Base-by-base conservation (phyloP, 306 rosid genomes). In the Trifolium repens region DNA sequence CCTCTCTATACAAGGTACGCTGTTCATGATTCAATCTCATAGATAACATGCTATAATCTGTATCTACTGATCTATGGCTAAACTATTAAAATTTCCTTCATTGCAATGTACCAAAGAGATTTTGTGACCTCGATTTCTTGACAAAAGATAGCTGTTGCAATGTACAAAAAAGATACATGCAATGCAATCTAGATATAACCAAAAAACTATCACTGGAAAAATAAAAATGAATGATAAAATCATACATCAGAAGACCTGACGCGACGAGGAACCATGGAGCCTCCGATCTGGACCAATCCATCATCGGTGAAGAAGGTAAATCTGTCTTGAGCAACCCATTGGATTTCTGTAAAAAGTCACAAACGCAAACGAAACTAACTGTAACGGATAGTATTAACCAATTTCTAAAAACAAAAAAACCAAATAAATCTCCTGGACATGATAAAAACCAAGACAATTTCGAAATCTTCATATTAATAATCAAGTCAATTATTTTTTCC, bases 281-380 rank as follows among this genome's bases (percentile, higher is more conserved):
- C 98, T 72, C 98, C 98, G 24, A 94, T 88, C 87, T 94, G 97
- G 81, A 91, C 54, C 24, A 94, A 88, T 37, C 98, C 98, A 84
- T 94, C 97, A 24, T 96, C 53, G 39, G 98, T 94, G 91, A 94
- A 90, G 79, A 94, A 84, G 6, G 98, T 94, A 52, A 91, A 87
- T 82, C 88, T 87, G 53, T 91, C 94, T 67, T 90, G 90, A 19
- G 85, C 83, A 81, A 90, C 77, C 98, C 98, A 94, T 69, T 91
- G 93, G 74, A 91, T 91, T 78, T 94, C 98, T 94, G 88, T 90
- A 86, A 61, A 65, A 84, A 74, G 69, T 75, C 44, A 69, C 63
- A 71, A 59, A 71, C 73, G 82, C 52, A 71, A 64, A 46, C 1
- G 16, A 44, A 74, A 65, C 34, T 24, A 72, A 44, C 39, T 67